These are phyloP conservation scores for Ascodesmis nigricans DNA, from an alignment of 495 filamentous ascomycete genomes.

Conservation along the genomic window DNA sequence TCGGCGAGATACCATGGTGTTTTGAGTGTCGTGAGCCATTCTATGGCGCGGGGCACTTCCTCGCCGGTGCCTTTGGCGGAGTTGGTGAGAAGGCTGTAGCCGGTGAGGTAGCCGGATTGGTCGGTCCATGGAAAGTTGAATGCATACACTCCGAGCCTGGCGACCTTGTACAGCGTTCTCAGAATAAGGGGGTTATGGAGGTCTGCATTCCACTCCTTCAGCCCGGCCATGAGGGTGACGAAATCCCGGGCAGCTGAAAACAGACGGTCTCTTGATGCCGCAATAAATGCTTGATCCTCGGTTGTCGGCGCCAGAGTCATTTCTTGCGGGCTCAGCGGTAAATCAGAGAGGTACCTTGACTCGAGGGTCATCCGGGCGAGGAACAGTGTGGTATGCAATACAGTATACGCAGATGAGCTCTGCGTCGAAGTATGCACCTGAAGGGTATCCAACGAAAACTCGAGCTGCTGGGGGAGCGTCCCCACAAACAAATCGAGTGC, in stretches of 20 bases:
- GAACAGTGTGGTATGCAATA: constrained; percentile 57
- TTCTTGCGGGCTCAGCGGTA: constrained; percentile 40
- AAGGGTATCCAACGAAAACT: constrained; percentile 52
- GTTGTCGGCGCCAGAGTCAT: constrained; percentile 16
- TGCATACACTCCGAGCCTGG: constrained; percentile 42
- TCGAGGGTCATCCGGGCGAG: constrained; percentile 61
- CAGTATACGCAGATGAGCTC: constrained; percentile 49
- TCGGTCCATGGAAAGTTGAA: constrained; percentile 65
- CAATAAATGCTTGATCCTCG: constrained; percentile 29
- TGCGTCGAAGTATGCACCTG: constrained; percentile 58
- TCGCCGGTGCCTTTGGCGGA: constrained; percentile 19
- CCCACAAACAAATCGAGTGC: constrained; percentile 35
- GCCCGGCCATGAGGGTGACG: constrained; percentile 52
- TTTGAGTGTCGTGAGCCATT: constrained; percentile 40
- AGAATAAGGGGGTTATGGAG: constrained; percentile 63
- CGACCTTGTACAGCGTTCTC: constrained; percentile 65
- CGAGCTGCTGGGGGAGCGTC: constrained; percentile 44
- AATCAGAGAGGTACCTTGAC: constrained; percentile 61
- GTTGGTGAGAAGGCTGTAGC: constrained; percentile 17
- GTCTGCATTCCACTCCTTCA: constrained; percentile 44
- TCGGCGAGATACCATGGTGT: constrained; percentile 45
- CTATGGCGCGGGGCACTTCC: constrained; percentile 30
- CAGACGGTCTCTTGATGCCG: constrained; percentile 47
- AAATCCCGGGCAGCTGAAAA: constrained; percentile 53
- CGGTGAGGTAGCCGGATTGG: constrained; percentile 35